Percentiles rank a stretch among this genome's conserved stretches.
phyloP scores from a whole-genome alignment of 2,329 filamentous ascomycete species.

The Aspergillus amoenus region DNA sequence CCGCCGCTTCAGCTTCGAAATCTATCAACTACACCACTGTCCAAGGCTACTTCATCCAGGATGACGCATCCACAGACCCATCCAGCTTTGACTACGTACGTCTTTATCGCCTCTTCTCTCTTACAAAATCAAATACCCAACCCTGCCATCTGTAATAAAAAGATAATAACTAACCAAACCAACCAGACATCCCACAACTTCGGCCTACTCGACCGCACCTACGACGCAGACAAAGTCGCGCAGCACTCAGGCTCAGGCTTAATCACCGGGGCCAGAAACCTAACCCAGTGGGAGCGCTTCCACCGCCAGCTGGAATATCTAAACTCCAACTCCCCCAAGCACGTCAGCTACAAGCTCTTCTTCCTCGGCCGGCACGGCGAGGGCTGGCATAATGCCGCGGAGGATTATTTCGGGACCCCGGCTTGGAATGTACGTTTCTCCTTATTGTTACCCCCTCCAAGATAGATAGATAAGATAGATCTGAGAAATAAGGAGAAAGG shows the following conservation, averaged over 20 bases:
- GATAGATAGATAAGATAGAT: background rate
- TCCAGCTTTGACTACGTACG: slow-evolving; percentile 49
- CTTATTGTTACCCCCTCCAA: no score
- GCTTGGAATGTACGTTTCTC: slow-evolving; percentile 56
- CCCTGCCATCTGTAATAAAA: background rate
- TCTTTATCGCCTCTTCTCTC: background rate
- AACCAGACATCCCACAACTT: slow-evolving; percentile 44
- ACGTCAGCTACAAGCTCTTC: slow-evolving; percentile 55
- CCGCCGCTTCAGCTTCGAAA: slow-evolving; percentile 60
- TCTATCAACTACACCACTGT: slow-evolving; percentile 42
- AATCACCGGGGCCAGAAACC: slow-evolving; percentile 23
- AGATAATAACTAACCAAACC: background rate
- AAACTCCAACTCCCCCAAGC: slow-evolving; percentile 40
- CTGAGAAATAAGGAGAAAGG: no score
- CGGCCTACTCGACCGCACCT: slow-evolving; percentile 50
- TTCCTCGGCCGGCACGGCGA: slow-evolving; percentile 62
- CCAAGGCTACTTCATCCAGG: slow-evolving; percentile 51
- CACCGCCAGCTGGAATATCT: slow-evolving; percentile 48
- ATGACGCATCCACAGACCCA: slow-evolving; percentile 46
- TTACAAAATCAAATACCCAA: background rate
- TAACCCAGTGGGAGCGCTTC: slow-evolving; percentile 60
- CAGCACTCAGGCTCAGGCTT: slow-evolving; percentile 14
- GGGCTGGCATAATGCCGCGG: slow-evolving; percentile 60
- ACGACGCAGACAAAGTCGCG: slow-evolving; percentile 37
- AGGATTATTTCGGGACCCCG: slow-evolving; percentile 57